Conservation (phyloP, 257 asterid genomes). For the Marsdenia floribunda region DNA sequence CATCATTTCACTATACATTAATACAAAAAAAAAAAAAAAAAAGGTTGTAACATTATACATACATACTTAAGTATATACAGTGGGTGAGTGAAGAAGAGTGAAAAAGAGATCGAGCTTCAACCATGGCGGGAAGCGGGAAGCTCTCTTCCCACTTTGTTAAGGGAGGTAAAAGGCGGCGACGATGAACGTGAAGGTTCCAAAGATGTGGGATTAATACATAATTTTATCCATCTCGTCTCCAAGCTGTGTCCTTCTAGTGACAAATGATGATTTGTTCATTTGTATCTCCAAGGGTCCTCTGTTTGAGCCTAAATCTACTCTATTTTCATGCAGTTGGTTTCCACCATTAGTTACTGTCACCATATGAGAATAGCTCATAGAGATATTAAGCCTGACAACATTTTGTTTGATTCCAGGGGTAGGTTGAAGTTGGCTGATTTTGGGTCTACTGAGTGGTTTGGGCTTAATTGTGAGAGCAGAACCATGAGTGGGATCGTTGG, state of each 20-base stretch:
- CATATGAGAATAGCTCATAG: slow-evolving; percentile 66
- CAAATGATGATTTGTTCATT: slow-evolving; percentile 56
- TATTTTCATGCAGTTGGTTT: slow-evolving; percentile 37
- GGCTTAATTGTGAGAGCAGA: slow-evolving; percentile 20
- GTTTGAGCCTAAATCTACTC: slow-evolving; percentile 52
- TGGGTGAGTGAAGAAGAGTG: too few species aligned
- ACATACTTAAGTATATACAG: too few species aligned
- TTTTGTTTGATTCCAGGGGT: slow-evolving; percentile 59
- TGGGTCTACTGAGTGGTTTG: slow-evolving; percentile 87
- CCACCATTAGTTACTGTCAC: slow-evolving; percentile 61
- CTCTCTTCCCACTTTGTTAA: too few species aligned
- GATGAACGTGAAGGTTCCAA: too few species aligned
- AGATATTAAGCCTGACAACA: slow-evolving; percentile 82
- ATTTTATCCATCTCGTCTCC: slow-evolving; percentile 59
- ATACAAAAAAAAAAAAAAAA: too few species aligned
- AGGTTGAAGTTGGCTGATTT: slow-evolving; percentile 68
- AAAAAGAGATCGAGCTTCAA: too few species aligned
- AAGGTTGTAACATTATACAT: too few species aligned
- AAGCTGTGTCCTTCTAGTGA: slow-evolving; percentile 69
- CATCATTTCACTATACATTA: too few species aligned
- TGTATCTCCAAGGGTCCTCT: slow-evolving; percentile 43
- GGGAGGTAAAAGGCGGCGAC: too few species aligned
- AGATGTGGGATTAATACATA: too few species aligned
- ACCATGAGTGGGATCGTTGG: slow-evolving; percentile 76
- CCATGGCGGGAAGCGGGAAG: too few species aligned